phyloP scores from a whole-genome alignment of 2,329 filamentous ascomycete genomes.

The Thielaviopsis ethacetica region DNA sequence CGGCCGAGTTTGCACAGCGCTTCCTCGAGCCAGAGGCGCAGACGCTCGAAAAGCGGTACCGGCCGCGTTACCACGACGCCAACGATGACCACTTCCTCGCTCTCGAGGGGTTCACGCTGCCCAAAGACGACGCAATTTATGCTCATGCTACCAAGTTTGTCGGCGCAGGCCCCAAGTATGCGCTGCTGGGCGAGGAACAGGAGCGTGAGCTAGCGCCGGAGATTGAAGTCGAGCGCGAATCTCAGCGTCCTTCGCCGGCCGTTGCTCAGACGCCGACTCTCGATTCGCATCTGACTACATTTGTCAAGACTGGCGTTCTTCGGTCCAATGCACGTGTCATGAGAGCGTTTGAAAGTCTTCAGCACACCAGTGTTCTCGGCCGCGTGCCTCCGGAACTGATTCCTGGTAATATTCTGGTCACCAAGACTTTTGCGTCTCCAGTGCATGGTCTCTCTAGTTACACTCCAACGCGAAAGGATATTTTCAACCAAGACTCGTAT shows the following conservation, averaged over 20 bases:
- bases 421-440: constrained; percentile 33
- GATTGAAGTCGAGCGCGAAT: constrained; percentile 40
- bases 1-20: constrained; percentile 18
- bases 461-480: not conserved
- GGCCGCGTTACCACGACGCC: constrained; percentile 16
- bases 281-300: constrained; percentile 24
- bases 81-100: not conserved
- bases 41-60: constrained; percentile 35
- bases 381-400: constrained; percentile 21
- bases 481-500: constrained; percentile 25
- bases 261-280: constrained; percentile 25
- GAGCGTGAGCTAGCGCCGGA: constrained; percentile 52
- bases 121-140: not conserved
- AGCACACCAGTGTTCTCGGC: constrained; percentile 23
- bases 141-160: not conserved
- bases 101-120: not conserved
- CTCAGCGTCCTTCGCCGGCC: constrained; percentile 29
- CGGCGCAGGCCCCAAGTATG: constrained; percentile 4
- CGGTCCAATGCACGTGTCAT: constrained; percentile 18
- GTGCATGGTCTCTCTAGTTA: constrained; percentile 16
- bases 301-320: constrained; percentile 24
- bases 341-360: constrained; percentile 29
- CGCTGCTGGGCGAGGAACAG: constrained; percentile 44
- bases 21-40: constrained; percentile 41
- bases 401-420: constrained; percentile 27